Evolutionary conservation across 306 rosid species (phyloP), one percentile per base, ranked within the genome.

Genomic region (Prunus dulcis): DNA sequence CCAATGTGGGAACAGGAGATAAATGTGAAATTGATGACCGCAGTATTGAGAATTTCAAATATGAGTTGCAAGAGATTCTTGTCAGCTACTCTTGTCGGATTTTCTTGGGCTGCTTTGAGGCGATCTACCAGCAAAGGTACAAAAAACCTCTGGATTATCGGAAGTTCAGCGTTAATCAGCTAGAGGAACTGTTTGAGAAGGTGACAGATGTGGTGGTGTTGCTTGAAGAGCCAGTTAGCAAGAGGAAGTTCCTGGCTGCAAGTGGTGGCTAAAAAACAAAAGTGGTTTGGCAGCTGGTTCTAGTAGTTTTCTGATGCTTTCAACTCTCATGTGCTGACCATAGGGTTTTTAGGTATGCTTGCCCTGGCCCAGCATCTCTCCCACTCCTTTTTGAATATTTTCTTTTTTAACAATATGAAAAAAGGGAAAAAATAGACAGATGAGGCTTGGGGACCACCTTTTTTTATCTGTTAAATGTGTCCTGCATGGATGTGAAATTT

Each of bases 51-150:
- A 84, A 80, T 80, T 95, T 95, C 86, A 95, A 91, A 79, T 71
- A 79, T 56, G 97, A 95, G 81, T 84, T 95, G 71, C 97, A 90
- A 64, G 99, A 95, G 91, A 92, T 95, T 80, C 86, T 95, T 4
- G 99, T 95, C 25, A 91, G 97, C 89, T 95, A 92, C 83, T 95
- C 99, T 30, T 95, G 98, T 76, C 79, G 83, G 77, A 92, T 95
- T 77, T 82, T 79, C 81, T 60, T 95, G 13, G 96, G 91, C 70
- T 86, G 83, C 77, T 95, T 95, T 20, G 93, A 92, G 85, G 91
- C 70, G 6, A 80, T 95, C 82, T 95, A 95, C 79, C 69, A 76
- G 81, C 97, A 89, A 71, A 79, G 99, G 56, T 92, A 95, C 89
- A 95, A 95, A 87, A 92, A 83, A 80, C 76, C 80, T 6, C 78